Conservation (phyloP, 2,329 filamentous ascomycete species). For the Clonostachys rhizophaga region DNA sequence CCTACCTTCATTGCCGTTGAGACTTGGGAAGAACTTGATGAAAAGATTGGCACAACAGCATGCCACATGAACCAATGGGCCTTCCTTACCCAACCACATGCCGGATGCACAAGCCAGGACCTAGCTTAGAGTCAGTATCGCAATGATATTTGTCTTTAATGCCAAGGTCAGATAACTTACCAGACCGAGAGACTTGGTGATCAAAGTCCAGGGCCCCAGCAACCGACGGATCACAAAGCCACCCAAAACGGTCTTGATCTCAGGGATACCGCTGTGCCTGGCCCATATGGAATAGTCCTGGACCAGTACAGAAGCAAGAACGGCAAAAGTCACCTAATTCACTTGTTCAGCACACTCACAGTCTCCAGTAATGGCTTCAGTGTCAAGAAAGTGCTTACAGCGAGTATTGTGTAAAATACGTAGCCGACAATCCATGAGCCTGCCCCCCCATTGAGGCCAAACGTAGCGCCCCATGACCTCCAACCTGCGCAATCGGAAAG, state of each 20-base stretch:
- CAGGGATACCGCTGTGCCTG: slow-evolving; percentile 92
- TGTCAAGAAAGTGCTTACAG: no score
- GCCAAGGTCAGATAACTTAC: slow-evolving; percentile 38
- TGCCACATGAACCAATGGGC: slow-evolving; percentile 89
- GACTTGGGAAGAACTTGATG: slow-evolving; percentile 77
- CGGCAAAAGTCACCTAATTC: no score
- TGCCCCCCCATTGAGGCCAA: slow-evolving; percentile 60
- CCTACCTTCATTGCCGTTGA: slow-evolving; percentile 82
- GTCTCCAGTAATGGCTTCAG: no score
- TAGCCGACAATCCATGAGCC: slow-evolving; percentile 84
- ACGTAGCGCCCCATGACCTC: slow-evolving; percentile 75
- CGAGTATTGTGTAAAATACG: slow-evolving; percentile 58
- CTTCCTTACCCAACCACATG: slow-evolving; percentile 96
- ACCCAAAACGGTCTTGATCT: slow-evolving; percentile 94
- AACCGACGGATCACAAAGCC: slow-evolving; percentile 90
- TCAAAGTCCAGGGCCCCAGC: slow-evolving; percentile 80
- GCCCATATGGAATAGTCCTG: slow-evolving; percentile 82
- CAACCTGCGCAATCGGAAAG: slow-evolving; percentile 80
- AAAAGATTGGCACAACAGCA: slow-evolving; percentile 95
- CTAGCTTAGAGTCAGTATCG: slow-evolving; percentile 34
- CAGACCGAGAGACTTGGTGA: slow-evolving; percentile 85
- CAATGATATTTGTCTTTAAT: slow-evolving; percentile 1
- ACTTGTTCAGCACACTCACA: no score
- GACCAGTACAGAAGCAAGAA: slow-evolving; percentile 68
- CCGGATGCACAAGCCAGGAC: slow-evolving; percentile 89